Conservation (phyloP, 306 rosid genomes). For the Dalbergia oliveri region DNA sequence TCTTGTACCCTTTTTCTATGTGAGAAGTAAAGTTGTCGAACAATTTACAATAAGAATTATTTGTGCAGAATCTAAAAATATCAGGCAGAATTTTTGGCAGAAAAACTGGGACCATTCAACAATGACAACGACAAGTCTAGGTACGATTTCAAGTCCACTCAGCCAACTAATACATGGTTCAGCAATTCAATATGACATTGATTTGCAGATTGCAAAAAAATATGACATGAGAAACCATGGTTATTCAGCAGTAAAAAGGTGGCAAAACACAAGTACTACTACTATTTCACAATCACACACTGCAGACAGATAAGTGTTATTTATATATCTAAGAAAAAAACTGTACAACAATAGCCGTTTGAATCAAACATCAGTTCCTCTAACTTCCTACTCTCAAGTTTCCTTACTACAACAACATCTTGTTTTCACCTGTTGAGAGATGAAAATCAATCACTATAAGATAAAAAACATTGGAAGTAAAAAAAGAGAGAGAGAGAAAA, state of each 20-base stretch:
- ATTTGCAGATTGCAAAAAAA: constrained; percentile 8
- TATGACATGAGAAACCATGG: not conserved
- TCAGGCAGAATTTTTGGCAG: constrained; percentile 44
- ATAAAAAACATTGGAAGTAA: constrained; percentile 26
- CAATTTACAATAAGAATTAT: constrained; percentile 11
- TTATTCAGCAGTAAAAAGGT: constrained; percentile 8
- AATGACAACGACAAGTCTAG: constrained; percentile 7
- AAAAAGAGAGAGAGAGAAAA: not conserved
- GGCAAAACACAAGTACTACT: not conserved
- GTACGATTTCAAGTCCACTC: not conserved
- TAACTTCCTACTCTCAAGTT: constrained; percentile 50
- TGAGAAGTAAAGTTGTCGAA: constrained; percentile 3
- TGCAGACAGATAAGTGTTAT: constrained; percentile 49
- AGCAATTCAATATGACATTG: constrained; percentile 16
- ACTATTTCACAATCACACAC: constrained; percentile 25
- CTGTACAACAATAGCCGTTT: constrained; percentile 73
- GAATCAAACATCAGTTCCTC: constrained; percentile 43
- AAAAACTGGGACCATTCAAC: constrained; percentile 39
- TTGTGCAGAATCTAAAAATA: constrained; percentile 28
- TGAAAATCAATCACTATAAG: constrained; percentile 53
- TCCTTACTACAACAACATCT: constrained; percentile 42
- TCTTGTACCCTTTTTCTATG: constrained; percentile 19
- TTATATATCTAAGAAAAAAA: constrained; percentile 49
- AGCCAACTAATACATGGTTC: not conserved
- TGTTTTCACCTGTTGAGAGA: constrained; percentile 50